Percentiles rank a stretch among this genome's conserved stretches.
These are phyloP conservation scores for Parathielavia hyrcaniae DNA, from an alignment of 495 filamentous ascomycete genomes.

Conservation along the genomic window DNA sequence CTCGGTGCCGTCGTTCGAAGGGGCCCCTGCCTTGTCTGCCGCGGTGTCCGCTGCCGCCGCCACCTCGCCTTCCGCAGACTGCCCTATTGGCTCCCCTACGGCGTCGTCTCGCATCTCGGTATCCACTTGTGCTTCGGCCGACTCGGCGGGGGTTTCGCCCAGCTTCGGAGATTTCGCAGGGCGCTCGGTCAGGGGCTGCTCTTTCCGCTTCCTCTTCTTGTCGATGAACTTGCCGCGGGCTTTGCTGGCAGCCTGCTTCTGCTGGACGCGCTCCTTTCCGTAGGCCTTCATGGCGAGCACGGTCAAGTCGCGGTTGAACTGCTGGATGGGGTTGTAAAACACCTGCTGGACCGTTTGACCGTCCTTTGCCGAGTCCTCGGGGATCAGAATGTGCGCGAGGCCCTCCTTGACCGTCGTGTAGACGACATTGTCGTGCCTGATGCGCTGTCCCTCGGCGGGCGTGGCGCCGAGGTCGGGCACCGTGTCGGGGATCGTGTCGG, in stretches of 20 bases:
- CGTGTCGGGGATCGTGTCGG: slow-evolving; percentile 23
- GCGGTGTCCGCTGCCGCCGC: background rate
- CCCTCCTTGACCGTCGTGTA: slow-evolving; percentile 44
- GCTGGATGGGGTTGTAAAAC: slow-evolving; percentile 98
- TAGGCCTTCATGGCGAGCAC: slow-evolving; percentile 83
- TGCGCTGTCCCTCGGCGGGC: slow-evolving; percentile 31
- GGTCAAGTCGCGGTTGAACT: slow-evolving; percentile 95
- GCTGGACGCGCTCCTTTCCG: slow-evolving; percentile 59
- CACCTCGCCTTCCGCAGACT: background rate
- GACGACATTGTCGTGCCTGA: slow-evolving; percentile 35
- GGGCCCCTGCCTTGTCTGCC: background rate
- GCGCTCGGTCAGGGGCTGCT: slow-evolving; percentile 29
- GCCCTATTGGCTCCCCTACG: slow-evolving; percentile 10
- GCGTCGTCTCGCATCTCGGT: slow-evolving; percentile 25
- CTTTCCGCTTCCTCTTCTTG: slow-evolving; percentile 49
- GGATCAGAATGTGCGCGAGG: slow-evolving; percentile 42
- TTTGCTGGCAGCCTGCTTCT: slow-evolving; percentile 37
- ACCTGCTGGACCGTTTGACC: slow-evolving; percentile 60
- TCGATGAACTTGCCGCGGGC: slow-evolving; percentile 32
- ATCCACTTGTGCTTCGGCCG: slow-evolving; percentile 8
- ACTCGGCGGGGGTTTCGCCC: slow-evolving; percentile 12
- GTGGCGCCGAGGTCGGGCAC: slow-evolving; percentile 19
- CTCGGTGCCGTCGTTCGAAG: slow-evolving; percentile 13
- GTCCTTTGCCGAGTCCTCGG: slow-evolving; percentile 31
- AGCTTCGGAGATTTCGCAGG: slow-evolving; percentile 26